Evolutionary conservation across 2,329 filamentous ascomycete species (phyloP), one percentile per base, ranked within the genome.

Genomic region (Coniochaeta pulveracea): DNA sequence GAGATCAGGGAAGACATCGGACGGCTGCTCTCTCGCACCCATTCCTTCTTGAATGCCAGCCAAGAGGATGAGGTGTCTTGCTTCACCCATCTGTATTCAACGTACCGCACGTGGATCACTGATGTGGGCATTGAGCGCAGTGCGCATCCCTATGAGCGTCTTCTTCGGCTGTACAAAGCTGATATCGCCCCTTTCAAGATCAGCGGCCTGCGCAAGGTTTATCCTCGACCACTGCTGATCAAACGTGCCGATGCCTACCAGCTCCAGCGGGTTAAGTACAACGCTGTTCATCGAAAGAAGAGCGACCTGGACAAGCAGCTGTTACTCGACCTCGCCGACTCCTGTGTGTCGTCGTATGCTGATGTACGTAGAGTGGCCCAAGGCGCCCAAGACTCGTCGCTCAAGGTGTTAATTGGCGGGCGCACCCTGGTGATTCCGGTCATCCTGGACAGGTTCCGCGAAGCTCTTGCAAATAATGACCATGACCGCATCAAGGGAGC

Each of bases 61-160:
- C 88, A 94, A 51, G 85, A 96, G 52, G 91, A 98, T 49, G 91
- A 98, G 51, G 91, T 98, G 1, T 77, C 83, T 11, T 95, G 86
- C 57, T 98, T 98, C 58, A 94, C 86, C 16, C 77, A 88, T 1
- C 60, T 98, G 3, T 98, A 94, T 56, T 82, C 82, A 15, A 85
- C 89, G 2, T 98, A 95, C 54, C 72, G 85, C 26, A 91, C 85
- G 7, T 98, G 88, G 86, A 96, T 98, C 47, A 86, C 93, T 2
- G 91, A 98, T 48, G 88, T 98, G 25, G 91, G 93, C 12, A 93
- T 95, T 39, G 91, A 98, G 58, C 73, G 89, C 38, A 95, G 89
- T 12, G 89, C 91, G 1, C 91, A 95, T 52, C 84, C 93, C 2
- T 65, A 96, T 8, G 91, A 98, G 52, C 72, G 91, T 14, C 79